Evolutionary conservation across 768 basidiomycete genomes (phyloP), one percentile per base, ranked within the genome.

Genomic region (Cyclocybe aegerita): DNA sequence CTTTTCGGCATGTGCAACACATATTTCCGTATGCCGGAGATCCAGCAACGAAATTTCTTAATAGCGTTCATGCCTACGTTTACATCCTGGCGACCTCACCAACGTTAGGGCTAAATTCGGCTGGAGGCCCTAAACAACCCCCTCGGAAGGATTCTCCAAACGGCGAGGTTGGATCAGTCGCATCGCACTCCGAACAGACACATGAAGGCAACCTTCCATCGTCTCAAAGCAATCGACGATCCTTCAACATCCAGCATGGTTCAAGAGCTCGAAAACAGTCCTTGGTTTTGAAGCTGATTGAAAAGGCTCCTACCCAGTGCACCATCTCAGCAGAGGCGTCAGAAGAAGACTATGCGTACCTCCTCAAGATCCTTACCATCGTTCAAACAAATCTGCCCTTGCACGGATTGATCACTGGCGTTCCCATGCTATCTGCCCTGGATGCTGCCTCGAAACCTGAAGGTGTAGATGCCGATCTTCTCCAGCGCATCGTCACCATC

Each of bases 381-480:
- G 74, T 90, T 23, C 86, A 92, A 43, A 74, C 85, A 54, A 76
- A 85, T 43, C 65, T 90, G n/a, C 93, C 94, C 1, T 69, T 86
- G 23, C 81, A 86, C 37, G 88, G 84, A 2, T 59, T 96, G 36
- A 68, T 93, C 12, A 82, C 84, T 2, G 90, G 92, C 15, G 69
- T 91, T 32, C 93, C 94, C 4, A 93, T 97, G 90, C 67, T 97
- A 23, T 63, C 91, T n/a, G 84, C 89, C 1, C 65, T 96, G 43
- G 81, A 90, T 48, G 65, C 60, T 6, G 80, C 80, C 8, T 70
- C 79, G 3, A 72, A 73, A 32, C 58, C 73, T 23, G 72, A 73
- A n/a, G 70, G 74, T 12, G 60, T 62, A 9, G 66, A 70, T 31
- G 73, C 80, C 52, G 46, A 61, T 39, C 65, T 66, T 62, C 23